Conservation (phyloP, 2,329 filamentous ascomycete species). For the Pseudocercospora eumusae region DNA sequence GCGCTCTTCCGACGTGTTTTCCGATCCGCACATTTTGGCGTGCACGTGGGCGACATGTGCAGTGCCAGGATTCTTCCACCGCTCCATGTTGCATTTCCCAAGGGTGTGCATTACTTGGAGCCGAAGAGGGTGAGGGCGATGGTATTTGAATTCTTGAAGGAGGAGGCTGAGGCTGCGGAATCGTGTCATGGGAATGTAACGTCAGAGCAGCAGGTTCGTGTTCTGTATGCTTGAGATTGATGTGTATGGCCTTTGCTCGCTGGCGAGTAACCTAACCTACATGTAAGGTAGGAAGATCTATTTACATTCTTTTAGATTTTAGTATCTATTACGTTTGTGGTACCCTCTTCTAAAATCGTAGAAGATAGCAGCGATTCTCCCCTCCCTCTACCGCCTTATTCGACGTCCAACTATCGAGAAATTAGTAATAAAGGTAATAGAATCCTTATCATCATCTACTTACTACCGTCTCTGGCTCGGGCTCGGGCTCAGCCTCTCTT, state of each 20-base stretch:
- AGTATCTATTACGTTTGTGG: no score
- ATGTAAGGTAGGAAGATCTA: no score
- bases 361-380: no score
- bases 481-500: neutral
- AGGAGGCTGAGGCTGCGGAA: neutral
- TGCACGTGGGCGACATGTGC: slow-evolving; percentile 25
- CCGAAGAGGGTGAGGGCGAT: slow-evolving; percentile 8
- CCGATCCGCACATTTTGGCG: slow-evolving; percentile 18
- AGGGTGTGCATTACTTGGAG: slow-evolving; percentile 14
- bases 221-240: neutral
- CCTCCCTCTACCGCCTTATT: no score
- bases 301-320: no score
- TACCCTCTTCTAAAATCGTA: no score
- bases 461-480: neutral
- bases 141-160: slow-evolving; percentile 9
- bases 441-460: neutral
- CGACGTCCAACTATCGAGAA: neutral
- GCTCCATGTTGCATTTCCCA: neutral
- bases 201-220: neutral
- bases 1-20: slow-evolving; percentile 22
- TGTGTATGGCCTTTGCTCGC: neutral
- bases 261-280: no score
- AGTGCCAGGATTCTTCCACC: slow-evolving; percentile 19
- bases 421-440: neutral
- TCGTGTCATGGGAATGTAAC: neutral